These are phyloP conservation scores for Magnusiomyces suaveolens DNA, from an alignment of 1,139 yeast species.

Conservation along the genomic window DNA sequence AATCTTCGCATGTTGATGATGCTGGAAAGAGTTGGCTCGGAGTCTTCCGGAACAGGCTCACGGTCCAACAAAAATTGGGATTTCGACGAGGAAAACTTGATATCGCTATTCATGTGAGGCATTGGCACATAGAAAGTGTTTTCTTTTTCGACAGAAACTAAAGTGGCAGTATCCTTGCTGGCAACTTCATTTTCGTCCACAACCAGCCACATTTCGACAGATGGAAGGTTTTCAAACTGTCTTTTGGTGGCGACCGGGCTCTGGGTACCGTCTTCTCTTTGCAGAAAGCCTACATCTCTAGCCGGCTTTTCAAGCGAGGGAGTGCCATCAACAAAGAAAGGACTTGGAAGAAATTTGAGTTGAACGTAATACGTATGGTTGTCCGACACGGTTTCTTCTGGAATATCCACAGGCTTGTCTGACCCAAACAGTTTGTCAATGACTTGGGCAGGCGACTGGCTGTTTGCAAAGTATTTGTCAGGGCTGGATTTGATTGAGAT, in stretches of 20 bases:
- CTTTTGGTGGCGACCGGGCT: conserved; percentile 7
- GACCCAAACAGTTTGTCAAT: conserved; percentile 8
- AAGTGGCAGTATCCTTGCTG: conserved; percentile 35
- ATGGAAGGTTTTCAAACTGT: conserved; percentile 36
- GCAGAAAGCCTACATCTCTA: not conserved
- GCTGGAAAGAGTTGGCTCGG: not conserved
- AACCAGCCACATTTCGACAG: conserved; percentile 47
- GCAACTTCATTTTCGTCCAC: conserved; percentile 36
- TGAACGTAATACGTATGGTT: conserved; percentile 39
- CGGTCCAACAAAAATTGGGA: conserved; percentile 24
- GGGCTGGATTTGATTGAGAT: conserved; percentile 1
- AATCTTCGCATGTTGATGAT: not conserved
- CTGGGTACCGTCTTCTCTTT: not conserved
- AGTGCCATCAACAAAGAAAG: conserved; percentile 24
- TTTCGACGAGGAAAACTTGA: conserved; percentile 39
- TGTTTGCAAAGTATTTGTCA: conserved; percentile 4
- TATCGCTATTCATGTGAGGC: conserved; percentile 37
- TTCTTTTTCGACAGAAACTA: conserved; percentile 44
- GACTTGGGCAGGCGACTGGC: conserved; percentile 9
- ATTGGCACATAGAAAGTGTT: conserved; percentile 36
- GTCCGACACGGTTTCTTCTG: conserved; percentile 24
- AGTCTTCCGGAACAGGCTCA: conserved; percentile 17
- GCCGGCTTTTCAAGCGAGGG: not conserved
- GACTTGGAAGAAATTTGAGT: conserved; percentile 43
- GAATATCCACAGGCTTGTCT: conserved; percentile 3